A percentile compares a stretch with the other conserved stretches of the same genome.
These are phyloP conservation scores for Wickerhamiella kurtzmanii DNA, from an alignment of 805 yeast species.

Conservation along the genomic window DNA sequence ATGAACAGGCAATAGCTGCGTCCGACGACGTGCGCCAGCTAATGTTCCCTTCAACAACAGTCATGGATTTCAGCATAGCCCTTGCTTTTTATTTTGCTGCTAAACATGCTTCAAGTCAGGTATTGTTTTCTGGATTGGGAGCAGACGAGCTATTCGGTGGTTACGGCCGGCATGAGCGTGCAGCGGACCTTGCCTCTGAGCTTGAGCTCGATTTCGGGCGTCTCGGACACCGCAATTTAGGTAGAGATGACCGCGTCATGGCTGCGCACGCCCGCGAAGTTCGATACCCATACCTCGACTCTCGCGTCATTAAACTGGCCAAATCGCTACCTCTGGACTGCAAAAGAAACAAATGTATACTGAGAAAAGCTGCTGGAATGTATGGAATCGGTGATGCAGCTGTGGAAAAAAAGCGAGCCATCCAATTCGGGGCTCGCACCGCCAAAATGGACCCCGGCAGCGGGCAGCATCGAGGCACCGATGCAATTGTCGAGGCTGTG, in stretches of 20 bases:
- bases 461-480: constrained; percentile 62
- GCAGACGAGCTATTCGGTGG: constrained; percentile 98
- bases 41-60: constrained; percentile 76
- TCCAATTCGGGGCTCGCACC: constrained; percentile 90
- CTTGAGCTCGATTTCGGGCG: constrained; percentile 57
- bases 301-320: constrained; percentile 36
- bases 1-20: constrained; percentile 44
- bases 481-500: constrained; percentile 1
- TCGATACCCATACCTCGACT: constrained; percentile 74
- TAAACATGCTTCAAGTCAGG: constrained; percentile 46
- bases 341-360: constrained; percentile 29
- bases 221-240: constrained; percentile 66
- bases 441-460: constrained; percentile 84
- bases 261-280: constrained; percentile 80
- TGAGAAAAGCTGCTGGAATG: constrained; percentile 47
- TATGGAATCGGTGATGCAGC: constrained; percentile 40
- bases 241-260: constrained; percentile 84
- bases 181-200: constrained; percentile 38
- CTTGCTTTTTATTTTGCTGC: constrained; percentile 91
- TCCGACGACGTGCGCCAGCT: constrained; percentile 42
- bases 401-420: constrained; percentile 78
- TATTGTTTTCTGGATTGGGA: constrained; percentile 82
- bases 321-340: constrained; percentile 25
- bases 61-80: constrained; percentile 92
- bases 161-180: constrained; percentile 60